Evolutionary conservation across 2,329 filamentous ascomycete species (phyloP), one percentile per base, ranked within the genome.

Genomic region (Phyllosticta ampelicida): DNA sequence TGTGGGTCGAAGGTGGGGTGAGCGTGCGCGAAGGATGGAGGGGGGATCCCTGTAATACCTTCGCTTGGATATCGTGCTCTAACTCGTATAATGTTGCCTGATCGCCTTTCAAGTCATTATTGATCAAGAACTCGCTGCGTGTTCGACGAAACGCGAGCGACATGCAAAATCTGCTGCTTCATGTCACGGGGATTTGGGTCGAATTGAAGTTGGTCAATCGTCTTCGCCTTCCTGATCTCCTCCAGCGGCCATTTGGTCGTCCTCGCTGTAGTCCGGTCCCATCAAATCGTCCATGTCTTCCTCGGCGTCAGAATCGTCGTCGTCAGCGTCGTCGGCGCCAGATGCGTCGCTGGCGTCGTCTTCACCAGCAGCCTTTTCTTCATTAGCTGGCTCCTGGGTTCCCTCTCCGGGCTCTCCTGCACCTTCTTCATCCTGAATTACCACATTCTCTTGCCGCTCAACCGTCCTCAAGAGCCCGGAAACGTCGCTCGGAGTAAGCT

Each of bases 381-480:
- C 3, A 19, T 2, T 10, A 16, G n/a, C 49, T 13, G 20, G 23
- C 23, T 48, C 26, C 21, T 11, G 16, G 16, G 49, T 21, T 2
- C 23, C 20, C 9, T 13, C 30, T 21, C 21, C 48, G 9, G 16
- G 48, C 48, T 49, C 51, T 58, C 48, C 8, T 36, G 63, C 65
- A 10, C 61, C 56, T 8, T 64, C 62, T 8, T 58, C 48, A 3
- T 62, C 57, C 53, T 65, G 63, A 11, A 61, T 57, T 16, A 60
- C 62, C 3, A 30, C 29, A 4, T 62, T 28, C 9, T 63, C 44
- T 3, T 16, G 50, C 9, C 51, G 55, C 5, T 55, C 58, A 21
- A 59, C 26, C 71, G 51, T 65, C 66, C 29, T 66, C 19, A 11
- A 23, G 16, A 20, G 51, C 21, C 5, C 49, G 51, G 26, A 36